These are phyloP conservation scores for Neurospora pannonica DNA, from an alignment of 495 filamentous ascomycete species.

Conservation along the genomic window DNA sequence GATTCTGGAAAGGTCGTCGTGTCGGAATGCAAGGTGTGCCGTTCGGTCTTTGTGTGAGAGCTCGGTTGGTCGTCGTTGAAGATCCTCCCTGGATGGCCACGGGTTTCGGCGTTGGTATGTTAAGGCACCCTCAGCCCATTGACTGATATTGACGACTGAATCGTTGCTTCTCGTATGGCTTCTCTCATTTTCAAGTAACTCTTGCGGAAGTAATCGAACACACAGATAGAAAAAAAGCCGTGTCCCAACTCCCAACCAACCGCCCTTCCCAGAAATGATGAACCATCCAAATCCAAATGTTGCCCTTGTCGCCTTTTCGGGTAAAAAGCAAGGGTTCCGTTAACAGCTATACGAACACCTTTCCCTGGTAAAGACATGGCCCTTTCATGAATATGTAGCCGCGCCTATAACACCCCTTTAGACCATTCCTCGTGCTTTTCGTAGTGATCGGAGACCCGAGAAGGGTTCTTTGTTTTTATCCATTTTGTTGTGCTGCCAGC, in stretches of 20 bases:
- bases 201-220: not conserved
- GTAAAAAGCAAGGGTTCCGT: not conserved
- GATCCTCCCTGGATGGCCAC: not conserved
- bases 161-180: not conserved
- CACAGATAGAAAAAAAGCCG: not conserved
- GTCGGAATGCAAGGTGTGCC: not conserved
- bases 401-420: not conserved
- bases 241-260: not conserved
- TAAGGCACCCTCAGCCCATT: not conserved
- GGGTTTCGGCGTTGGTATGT: not conserved
- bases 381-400: not conserved
- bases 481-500: not conserved
- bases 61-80: not conserved
- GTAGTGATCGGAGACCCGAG: not conserved
- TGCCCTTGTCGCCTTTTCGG: not conserved
- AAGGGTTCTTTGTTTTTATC: not conserved
- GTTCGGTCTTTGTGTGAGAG: not conserved
- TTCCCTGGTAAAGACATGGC: not conserved
- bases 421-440: not conserved
- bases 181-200: not conserved
- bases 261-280: not conserved
- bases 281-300: not conserved
- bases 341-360: not conserved
- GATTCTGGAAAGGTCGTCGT: not conserved
- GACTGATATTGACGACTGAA: not conserved